Percentiles rank a stretch among this genome's conserved stretches.
Conservation (phyloP, 305 asterid species). For the Fraxinus floribunda region DNA sequence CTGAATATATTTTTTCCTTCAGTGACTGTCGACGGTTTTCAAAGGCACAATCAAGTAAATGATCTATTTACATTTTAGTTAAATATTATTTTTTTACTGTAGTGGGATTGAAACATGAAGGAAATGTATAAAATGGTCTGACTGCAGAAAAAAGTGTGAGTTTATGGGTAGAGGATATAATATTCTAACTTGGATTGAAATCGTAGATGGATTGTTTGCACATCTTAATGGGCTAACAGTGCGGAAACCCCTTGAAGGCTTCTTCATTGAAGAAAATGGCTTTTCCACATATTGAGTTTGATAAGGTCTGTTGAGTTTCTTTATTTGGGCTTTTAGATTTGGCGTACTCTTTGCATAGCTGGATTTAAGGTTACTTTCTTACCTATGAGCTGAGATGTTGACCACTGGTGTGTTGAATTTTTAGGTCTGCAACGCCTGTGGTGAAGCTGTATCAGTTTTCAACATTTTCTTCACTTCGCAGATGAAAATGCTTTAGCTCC, state of each 20-base stretch:
- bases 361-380: conserved; percentile 72
- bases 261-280: conserved; percentile 79
- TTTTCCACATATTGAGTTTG: conserved; percentile 62
- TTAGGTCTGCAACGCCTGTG: conserved; percentile 98
- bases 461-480: conserved; percentile 77
- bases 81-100: conserved; percentile 8
- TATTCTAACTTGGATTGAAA: conserved; percentile 94
- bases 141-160: conserved; percentile 44
- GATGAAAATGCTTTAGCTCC: conserved; percentile 77
- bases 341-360: conserved; percentile 56
- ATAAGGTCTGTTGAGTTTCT: conserved; percentile 89
- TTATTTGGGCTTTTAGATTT: conserved; percentile 56
- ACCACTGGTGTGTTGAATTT: conserved; percentile 78
- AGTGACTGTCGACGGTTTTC: not conserved
- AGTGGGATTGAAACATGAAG: conserved; percentile 36
- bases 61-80: conserved; percentile 2
- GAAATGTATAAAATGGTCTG: conserved; percentile 44
- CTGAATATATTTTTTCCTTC: not conserved
- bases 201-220: conserved; percentile 96
- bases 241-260: conserved; percentile 89
- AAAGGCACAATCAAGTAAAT: conserved; percentile 12
- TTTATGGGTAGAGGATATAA: conserved; percentile 54
- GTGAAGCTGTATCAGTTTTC: conserved; percentile 97
- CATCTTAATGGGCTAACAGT: conserved; percentile 91
- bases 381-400: conserved; percentile 74